Evolutionary conservation across 202 grass and related monocot species (phyloP).

Genomic region (Hordeum pubiflorum): DNA sequence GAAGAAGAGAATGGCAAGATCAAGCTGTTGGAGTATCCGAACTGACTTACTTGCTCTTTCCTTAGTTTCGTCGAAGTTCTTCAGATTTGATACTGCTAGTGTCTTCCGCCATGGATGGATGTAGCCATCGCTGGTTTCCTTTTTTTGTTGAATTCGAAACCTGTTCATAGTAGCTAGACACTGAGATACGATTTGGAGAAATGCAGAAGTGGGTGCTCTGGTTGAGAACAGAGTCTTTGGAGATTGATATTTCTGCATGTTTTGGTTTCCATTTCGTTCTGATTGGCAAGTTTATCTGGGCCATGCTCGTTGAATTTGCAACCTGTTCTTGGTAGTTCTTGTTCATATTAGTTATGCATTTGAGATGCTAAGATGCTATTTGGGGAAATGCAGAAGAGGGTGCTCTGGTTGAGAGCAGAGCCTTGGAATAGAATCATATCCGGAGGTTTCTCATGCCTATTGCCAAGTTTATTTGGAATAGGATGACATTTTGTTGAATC

Average conservation of each 20-base stretch:
- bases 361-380: background rate
- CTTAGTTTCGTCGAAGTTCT: background rate
- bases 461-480: background rate
- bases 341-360: constrained; percentile 14
- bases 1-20: background rate
- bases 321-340: background rate
- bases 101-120: background rate
- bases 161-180: constrained; percentile 33
- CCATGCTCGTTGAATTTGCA: background rate
- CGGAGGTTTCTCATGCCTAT: background rate
- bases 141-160: constrained; percentile 15
- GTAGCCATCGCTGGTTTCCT: background rate
- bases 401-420: background rate
- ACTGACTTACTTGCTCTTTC: background rate
- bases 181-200: background rate
- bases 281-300: background rate
- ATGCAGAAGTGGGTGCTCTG: background rate
- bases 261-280: background rate
- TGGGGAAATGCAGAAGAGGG: background rate
- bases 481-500: background rate
- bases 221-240: background rate
- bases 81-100: background rate
- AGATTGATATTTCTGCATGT: background rate
- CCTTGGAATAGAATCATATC: background rate
- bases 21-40: background rate